Conservation (phyloP, 2,329 filamentous ascomycete species). For the Colletotrichum eleusines region DNA sequence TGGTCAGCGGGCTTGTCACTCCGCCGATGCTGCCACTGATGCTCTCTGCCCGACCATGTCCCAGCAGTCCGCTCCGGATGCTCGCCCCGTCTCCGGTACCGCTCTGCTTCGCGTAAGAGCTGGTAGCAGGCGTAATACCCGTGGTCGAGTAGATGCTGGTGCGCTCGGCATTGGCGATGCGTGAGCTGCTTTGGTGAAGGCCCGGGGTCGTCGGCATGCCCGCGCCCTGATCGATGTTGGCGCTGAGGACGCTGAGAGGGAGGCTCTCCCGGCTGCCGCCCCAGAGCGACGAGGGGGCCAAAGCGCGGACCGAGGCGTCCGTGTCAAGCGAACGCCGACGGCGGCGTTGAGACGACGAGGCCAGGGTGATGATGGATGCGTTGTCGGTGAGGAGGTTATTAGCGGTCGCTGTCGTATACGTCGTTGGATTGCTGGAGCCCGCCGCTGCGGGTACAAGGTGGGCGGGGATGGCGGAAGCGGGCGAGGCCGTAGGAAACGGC, state of each 20-base stretch:
- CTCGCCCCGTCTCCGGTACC: conserved; percentile 77
- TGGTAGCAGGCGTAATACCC: conserved; percentile 75
- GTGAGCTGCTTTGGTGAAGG: conserved; percentile 64
- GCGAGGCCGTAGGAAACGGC: conserved; percentile 73
- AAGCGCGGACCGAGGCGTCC: conserved; percentile 84
- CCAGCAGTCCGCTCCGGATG: conserved; percentile 80
- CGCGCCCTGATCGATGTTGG: conserved; percentile 68
- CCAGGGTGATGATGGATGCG: conserved; percentile 86
- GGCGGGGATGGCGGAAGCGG: conserved; percentile 78
- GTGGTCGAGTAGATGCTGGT: conserved; percentile 85
- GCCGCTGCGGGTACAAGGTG: conserved; percentile 69
- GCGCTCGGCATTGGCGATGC: conserved; percentile 65
- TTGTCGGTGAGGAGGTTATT: conserved; percentile 88
- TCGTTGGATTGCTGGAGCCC: conserved; percentile 69
- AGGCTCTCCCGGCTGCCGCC: conserved; percentile 85
- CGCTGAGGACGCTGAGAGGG: conserved; percentile 81
- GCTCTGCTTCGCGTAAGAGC: conserved; percentile 77
- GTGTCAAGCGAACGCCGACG: conserved; percentile 86
- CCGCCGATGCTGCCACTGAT: conserved; percentile 80
- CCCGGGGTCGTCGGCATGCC: conserved; percentile 60
- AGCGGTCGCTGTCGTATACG: conserved; percentile 82
- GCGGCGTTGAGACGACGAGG: conserved; percentile 83
- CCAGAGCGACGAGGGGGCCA: conserved; percentile 86
- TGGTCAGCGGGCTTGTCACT: conserved; percentile 72
- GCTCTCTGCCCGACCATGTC: conserved; percentile 86